phyloP scores from a whole-genome alignment of 768 basidiomycete species.

The Mycena maculata region DNA sequence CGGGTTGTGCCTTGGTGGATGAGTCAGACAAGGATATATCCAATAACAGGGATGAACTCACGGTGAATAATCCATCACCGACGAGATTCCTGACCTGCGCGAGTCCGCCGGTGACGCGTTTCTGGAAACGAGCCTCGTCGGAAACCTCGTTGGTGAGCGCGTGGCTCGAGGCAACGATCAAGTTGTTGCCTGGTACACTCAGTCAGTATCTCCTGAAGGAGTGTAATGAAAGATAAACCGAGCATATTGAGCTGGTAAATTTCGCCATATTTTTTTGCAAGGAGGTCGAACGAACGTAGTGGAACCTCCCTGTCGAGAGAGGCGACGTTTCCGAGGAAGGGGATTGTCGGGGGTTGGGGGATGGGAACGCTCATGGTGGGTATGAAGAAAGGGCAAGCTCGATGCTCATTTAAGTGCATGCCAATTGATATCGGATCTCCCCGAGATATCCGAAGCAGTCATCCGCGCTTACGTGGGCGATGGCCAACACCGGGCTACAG shows the following conservation, averaged over 20 bases:
- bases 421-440: too few species aligned
- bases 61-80: conserved; percentile 58
- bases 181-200: too few species aligned
- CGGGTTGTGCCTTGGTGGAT: not conserved
- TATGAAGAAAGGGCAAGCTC: too few species aligned
- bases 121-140: conserved; percentile 56
- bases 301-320: conserved; percentile 51
- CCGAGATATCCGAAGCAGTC: too few species aligned
- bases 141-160: conserved; percentile 53
- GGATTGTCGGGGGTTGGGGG: conserved; percentile 54
- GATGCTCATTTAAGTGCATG: too few species aligned
- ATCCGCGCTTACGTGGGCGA: too few species aligned
- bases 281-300: conserved; percentile 45
- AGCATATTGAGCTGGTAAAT: conserved; percentile 53
- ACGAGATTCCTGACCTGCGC: conserved; percentile 48
- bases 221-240: conserved; percentile 36
- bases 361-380: conserved; percentile 50
- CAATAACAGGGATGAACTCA: conserved; percentile 29
- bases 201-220: too few species aligned
- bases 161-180: conserved; percentile 47
- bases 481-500: too few species aligned
- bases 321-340: conserved; percentile 54
- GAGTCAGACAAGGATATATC: not conserved
- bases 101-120: conserved; percentile 49
- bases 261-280: conserved; percentile 55